phyloP scores from a whole-genome alignment of 1,139 yeast genomes.

The Lodderomyces pseudojiufengensis region DNA sequence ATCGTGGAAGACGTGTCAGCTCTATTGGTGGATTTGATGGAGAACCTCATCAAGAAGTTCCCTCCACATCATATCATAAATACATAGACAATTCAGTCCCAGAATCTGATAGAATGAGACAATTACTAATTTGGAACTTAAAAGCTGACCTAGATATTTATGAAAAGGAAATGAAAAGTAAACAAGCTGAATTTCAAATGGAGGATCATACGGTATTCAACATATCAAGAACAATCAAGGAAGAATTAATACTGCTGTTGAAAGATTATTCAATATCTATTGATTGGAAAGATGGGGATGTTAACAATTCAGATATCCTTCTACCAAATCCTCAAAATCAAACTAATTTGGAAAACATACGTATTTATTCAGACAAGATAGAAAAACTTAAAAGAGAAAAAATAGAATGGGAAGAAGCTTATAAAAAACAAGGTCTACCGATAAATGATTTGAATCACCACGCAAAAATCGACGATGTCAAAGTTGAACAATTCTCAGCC shows the following conservation, averaged over 20 bases:
- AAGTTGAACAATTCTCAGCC: neutral
- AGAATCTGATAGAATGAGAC: conserved; percentile 72
- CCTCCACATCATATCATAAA: conserved; percentile 55
- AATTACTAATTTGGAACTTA: conserved; percentile 66
- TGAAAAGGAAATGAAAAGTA: conserved; percentile 24
- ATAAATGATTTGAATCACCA: conserved; percentile 15
- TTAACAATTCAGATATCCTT: conserved; percentile 20
- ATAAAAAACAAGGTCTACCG: conserved; percentile 19
- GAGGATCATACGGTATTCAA: conserved; percentile 42
- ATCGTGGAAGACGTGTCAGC: conserved; percentile 69
- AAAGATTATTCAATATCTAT: conserved; percentile 56
- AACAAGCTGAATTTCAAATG: conserved; percentile 17
- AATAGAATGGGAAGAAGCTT: conserved; percentile 44
- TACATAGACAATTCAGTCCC: conserved; percentile 61
- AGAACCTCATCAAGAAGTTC: conserved; percentile 63
- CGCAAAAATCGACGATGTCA: neutral
- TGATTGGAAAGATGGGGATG: conserved; percentile 59
- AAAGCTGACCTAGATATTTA: conserved; percentile 42
- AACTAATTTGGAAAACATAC: conserved; percentile 45
- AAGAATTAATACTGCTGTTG: conserved; percentile 59
- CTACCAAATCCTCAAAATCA: conserved; percentile 59
- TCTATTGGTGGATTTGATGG: conserved; percentile 73
- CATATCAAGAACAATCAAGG: conserved; percentile 63
- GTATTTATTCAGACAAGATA: conserved; percentile 43
- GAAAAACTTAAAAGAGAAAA: conserved; percentile 44